Conservation (phyloP, 2,329 filamentous ascomycete genomes). For the Epichloe amarillans region DNA sequence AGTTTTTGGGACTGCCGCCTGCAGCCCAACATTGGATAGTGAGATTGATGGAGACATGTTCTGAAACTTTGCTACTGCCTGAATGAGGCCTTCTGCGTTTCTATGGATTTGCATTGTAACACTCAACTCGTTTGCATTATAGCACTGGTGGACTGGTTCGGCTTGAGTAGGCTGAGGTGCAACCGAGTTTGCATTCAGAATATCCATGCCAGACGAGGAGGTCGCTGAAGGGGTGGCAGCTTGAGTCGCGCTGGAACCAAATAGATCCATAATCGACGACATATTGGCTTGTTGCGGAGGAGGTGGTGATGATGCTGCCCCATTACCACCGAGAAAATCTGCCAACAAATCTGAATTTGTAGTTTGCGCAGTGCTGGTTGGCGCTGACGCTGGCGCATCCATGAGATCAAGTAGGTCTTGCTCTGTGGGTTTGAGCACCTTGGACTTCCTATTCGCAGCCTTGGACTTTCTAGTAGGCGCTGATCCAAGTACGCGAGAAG, state of each 20-base stretch:
- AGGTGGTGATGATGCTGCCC: conserved; percentile 29
- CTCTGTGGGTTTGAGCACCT: conserved; percentile 70
- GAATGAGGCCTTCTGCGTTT: conserved; percentile 64
- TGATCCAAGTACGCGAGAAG: conserved; percentile 79
- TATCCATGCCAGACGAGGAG: conserved; percentile 32
- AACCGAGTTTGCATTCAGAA: conserved; percentile 38
- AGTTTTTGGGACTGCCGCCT: conserved; percentile 91
- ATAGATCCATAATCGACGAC: conserved; percentile 83
- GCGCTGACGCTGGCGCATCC: conserved; percentile 50
- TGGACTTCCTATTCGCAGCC: conserved; percentile 62
- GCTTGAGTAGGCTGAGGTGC: conserved; percentile 24
- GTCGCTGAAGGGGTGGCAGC: conserved; percentile 19
- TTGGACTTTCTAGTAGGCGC: conserved; percentile 52
- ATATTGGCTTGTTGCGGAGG: conserved; percentile 43
- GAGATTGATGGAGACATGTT: conserved; percentile 55
- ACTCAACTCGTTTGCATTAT: conserved; percentile 72
- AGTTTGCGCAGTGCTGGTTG: conserved; percentile 35
- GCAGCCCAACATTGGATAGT: conserved; percentile 66
- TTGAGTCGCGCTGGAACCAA: conserved; percentile 37
- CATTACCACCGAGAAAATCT: conserved; percentile 76
- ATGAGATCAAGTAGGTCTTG: conserved; percentile 90
- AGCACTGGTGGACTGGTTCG: conserved; percentile 54
- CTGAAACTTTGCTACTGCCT: conserved; percentile 71
- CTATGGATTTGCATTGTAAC: conserved; percentile 77
- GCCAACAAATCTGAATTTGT: conserved; percentile 80